Evolutionary conservation across 495 filamentous ascomycete genomes (phyloP), one percentile per base, ranked within the genome.

Genomic region (Aspergillus taichungensis): DNA sequence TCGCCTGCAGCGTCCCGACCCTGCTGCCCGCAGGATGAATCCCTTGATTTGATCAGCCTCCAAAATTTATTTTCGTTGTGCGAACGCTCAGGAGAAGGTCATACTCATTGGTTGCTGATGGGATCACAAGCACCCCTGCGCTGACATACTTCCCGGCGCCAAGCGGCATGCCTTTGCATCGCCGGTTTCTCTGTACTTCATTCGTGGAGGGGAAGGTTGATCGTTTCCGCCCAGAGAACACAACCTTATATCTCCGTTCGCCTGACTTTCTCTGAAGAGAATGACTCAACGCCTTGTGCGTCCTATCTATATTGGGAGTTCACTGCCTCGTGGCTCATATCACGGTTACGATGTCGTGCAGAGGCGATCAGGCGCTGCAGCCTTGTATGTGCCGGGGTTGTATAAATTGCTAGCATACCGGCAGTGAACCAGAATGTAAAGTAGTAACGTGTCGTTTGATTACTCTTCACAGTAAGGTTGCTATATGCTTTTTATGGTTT

Each of bases 101-200:
- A 24, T 24, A 24, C 18, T 24, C 18, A 24, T 24, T 24, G 18
- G 18, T 24, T 24, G 18, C 2, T 50, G 28, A 50, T 52, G 52
- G 53, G 55, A 46, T 54, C 51, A 57, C 51, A 52, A 52, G 55
- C 48, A 46, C 35, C 48, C 12, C 45, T 34, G 51, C 45, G 50
- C 49, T 56, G 53, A 56, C 11, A 36, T 48, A 34, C 13, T 34
- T 45, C 13, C 37, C 11, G 28, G 34, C 10, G 36, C 9, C 14
- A 34, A 6, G 42, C 7, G 6, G 14, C 10, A 33, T 38, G n/a
- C 40, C 32, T 32, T 13, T 30, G 50, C 29, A 49, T 50, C 43
- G 39, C 31, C 14, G 30, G 44, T 24, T 37, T 24, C 18, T 1
- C 18, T 24, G 18, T 1, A 24, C 18, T 24, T 24, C 18, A 24